phyloP scores from a whole-genome alignment of 345 rosid genomes.

The Camelina sativa region DNA sequence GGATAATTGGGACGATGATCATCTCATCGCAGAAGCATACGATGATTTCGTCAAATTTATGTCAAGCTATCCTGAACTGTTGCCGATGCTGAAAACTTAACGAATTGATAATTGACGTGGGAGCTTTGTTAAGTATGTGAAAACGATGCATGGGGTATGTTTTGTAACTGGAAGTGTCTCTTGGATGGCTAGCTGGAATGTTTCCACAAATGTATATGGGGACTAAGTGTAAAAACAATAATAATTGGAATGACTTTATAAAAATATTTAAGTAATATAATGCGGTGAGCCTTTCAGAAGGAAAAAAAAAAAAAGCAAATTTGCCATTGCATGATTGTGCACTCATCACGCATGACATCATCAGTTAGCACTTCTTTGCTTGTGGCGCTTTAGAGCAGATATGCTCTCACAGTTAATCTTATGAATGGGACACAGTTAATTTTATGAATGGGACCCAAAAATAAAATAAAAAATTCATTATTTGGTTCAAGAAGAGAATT shows the following conservation, averaged over 20 bases:
- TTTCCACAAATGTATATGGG: conserved; percentile 1
- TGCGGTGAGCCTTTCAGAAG: too few relatives aligned
- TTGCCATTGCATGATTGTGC: conserved; percentile 30
- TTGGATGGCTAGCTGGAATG: conserved; percentile 3
- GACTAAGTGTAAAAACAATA: conserved; percentile 1
- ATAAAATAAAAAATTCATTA: too few relatives aligned
- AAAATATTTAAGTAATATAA: too few relatives aligned
- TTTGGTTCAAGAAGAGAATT: too few relatives aligned
- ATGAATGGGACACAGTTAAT: too few relatives aligned
- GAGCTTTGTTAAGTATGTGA: conserved; percentile 1
- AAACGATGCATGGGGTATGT: neutral
- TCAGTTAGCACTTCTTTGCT: conserved; percentile 18
- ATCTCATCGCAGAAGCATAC: conserved; percentile 54
- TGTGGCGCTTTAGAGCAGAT: too few relatives aligned
- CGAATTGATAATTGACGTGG: neutral
- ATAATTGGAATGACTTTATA: too few relatives aligned
- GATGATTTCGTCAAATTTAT: conserved; percentile 53
- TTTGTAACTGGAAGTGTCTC: conserved; percentile 27
- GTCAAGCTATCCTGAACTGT: conserved; percentile 41
- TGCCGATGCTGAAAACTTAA: conserved; percentile 44
- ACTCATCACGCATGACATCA: conserved; percentile 33
- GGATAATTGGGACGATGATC: conserved; percentile 69
- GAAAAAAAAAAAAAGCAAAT: neutral
- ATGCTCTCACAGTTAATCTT: too few relatives aligned
- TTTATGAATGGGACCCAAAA: too few relatives aligned